Conservation (phyloP, 163 green algal genomes). For the Picocystis sp. region DNA sequence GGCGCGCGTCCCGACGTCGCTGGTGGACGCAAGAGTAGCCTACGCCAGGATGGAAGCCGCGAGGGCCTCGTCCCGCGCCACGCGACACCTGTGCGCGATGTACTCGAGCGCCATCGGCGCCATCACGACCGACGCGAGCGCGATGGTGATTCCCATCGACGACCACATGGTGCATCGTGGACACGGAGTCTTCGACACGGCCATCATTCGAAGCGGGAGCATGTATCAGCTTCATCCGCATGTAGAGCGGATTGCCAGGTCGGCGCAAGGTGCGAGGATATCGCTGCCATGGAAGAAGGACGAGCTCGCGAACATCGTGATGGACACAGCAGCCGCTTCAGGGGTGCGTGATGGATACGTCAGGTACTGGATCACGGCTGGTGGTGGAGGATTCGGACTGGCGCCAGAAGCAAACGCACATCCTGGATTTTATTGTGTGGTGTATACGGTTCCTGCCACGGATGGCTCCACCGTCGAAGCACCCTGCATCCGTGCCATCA, state of each 20-base stretch:
- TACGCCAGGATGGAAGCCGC: too few species aligned
- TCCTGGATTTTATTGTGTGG: slow-evolving; percentile 40
- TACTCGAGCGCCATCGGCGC: slow-evolving; percentile 59
- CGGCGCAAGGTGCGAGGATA: slow-evolving; percentile 16
- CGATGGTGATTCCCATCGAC: slow-evolving; percentile 64
- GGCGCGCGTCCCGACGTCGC: too few species aligned
- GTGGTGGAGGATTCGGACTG: slow-evolving; percentile 52
- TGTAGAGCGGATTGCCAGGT: slow-evolving; percentile 24
- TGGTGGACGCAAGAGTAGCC: too few species aligned
- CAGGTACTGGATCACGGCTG: slow-evolving; percentile 58
- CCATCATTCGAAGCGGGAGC: slow-evolving; percentile 39
- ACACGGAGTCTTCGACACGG: slow-evolving; percentile 54
- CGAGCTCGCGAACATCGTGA: slow-evolving; percentile 29
- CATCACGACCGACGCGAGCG: slow-evolving; percentile 58
- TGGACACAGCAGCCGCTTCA: slow-evolving; percentile 58
- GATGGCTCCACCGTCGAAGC: neutral
- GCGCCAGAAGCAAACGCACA: slow-evolving; percentile 22
- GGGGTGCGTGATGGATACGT: slow-evolving; percentile 36
- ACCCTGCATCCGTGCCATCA: slow-evolving; percentile 25
- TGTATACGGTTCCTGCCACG: neutral
- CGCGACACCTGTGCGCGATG: slow-evolving; percentile 35
- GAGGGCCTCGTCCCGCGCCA: too few species aligned
- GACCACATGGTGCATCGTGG: slow-evolving; percentile 61
- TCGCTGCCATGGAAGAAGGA: slow-evolving; percentile 13
- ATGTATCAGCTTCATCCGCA: slow-evolving; percentile 68